phyloP scores from a whole-genome alignment of 352 stramenopile species.

The Phytophthora sansomeana region DNA sequence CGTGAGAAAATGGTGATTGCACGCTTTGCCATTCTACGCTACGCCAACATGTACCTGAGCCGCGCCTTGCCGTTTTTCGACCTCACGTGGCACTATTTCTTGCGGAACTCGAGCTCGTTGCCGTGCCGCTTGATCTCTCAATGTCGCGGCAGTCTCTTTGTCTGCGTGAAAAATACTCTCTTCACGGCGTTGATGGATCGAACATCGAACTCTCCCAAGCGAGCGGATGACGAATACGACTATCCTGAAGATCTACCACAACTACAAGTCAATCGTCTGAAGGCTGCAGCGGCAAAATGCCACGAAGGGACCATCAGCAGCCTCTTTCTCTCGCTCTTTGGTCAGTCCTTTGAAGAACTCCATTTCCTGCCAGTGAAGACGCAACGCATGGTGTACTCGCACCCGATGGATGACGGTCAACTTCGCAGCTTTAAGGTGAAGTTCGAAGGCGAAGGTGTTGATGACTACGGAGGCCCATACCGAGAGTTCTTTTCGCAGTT shows the following conservation, averaged over 20 bases:
- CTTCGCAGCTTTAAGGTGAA: slow-evolving; percentile 94
- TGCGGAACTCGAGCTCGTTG: slow-evolving; percentile 23
- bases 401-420: slow-evolving; percentile 94
- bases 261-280: slow-evolving; percentile 86
- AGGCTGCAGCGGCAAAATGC: slow-evolving; percentile 81
- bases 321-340: slow-evolving; percentile 82
- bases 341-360: slow-evolving; percentile 87
- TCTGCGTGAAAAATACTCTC: slow-evolving; percentile 81
- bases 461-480: slow-evolving; percentile 95
- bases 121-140: slow-evolving; percentile 61
- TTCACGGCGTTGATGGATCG: slow-evolving; percentile 77
- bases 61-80: slow-evolving; percentile 81
- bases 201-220: slow-evolving; percentile 79
- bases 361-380: slow-evolving; percentile 81
- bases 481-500: slow-evolving; percentile 93
- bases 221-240: slow-evolving; percentile 92
- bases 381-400: slow-evolving; percentile 91
- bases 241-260: slow-evolving; percentile 91
- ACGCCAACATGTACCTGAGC: slow-evolving; percentile 78
- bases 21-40: slow-evolving; percentile 73
- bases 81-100: slow-evolving; percentile 82
- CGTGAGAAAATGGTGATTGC: slow-evolving; percentile 47
- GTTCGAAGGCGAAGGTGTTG: slow-evolving; percentile 94
- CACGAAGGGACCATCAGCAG: slow-evolving; percentile 70
- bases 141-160: slow-evolving; percentile 79